Conservation (phyloP, 2,329 filamentous ascomycete species). For the Curvularia sp. region DNA sequence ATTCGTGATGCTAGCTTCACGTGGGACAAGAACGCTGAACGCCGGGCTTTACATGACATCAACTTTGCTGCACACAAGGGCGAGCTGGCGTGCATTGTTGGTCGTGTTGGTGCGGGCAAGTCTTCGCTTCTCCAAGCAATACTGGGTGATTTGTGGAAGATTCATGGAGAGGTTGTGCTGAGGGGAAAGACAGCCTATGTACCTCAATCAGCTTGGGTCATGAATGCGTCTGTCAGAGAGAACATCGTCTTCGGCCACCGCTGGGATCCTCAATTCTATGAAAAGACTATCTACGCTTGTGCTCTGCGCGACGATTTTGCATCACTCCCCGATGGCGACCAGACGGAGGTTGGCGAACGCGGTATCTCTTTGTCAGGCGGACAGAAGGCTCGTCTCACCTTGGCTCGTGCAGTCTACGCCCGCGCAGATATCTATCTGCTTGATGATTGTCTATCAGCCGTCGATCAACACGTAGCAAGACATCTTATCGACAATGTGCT, state of each 20-base stretch:
- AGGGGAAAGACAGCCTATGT: conserved; percentile 89
- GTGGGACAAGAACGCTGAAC: conserved; percentile 83
- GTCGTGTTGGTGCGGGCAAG: conserved; percentile 93
- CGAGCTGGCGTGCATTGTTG: conserved; percentile 90
- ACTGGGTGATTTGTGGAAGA: conserved; percentile 90
- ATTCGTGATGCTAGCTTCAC: conserved; percentile 89
- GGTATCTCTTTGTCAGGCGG: conserved; percentile 96
- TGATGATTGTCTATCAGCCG: conserved; percentile 92
- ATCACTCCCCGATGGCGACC: conserved; percentile 91
- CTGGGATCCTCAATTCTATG: conserved; percentile 93
- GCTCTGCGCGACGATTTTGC: conserved; percentile 90
- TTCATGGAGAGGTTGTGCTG: conserved; percentile 81
- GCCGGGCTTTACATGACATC: conserved; percentile 77
- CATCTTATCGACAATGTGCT: conserved; percentile 96
- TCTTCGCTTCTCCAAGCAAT: conserved; percentile 89
- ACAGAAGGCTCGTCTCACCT: conserved; percentile 90
- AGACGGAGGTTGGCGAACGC: conserved; percentile 94
- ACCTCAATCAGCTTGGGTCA: conserved; percentile 91
- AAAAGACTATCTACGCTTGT: conserved; percentile 89
- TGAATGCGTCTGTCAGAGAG: conserved; percentile 96
- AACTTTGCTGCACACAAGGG: conserved; percentile 90
- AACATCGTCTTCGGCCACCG: conserved; percentile 97
- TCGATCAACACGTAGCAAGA: conserved; percentile 96
- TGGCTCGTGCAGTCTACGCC: conserved; percentile 94
- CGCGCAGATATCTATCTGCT: conserved; percentile 95